A percentile compares a stretch with the other conserved stretches of the same genome.
These are phyloP conservation scores for Saccharomycopsis guyanensis DNA, from an alignment of 805 yeast genomes.

Conservation along the genomic window DNA sequence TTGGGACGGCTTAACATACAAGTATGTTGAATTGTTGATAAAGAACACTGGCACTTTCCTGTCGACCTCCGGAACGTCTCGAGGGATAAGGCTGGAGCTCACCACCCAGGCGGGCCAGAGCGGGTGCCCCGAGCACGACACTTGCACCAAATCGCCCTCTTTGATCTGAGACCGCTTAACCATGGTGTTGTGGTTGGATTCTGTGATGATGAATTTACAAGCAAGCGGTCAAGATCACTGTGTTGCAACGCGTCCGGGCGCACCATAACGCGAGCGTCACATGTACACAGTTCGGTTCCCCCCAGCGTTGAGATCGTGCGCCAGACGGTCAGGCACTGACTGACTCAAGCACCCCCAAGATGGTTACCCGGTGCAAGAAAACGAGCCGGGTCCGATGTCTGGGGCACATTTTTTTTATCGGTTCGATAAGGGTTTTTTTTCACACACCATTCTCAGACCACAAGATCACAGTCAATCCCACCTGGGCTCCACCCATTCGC, in stretches of 20 bases:
- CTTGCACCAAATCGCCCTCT: slow-evolving; percentile 16
- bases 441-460: background rate
- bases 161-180: slow-evolving; percentile 13
- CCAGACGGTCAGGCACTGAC: background rate
- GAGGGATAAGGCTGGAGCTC: slow-evolving; percentile 7
- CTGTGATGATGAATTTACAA: too few species aligned
- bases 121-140: slow-evolving; percentile 15
- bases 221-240: too few species aligned
- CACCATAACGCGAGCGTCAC: too few species aligned
- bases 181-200: slow-evolving; percentile 7
- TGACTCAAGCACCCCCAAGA: background rate
- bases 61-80: slow-evolving; percentile 2
- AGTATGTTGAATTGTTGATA: slow-evolving; percentile 16
- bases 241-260: too few species aligned
- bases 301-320: too few species aligned
- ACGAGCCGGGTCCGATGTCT: background rate
- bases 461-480: too few species aligned
- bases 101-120: slow-evolving; percentile 19
- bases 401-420: background rate
- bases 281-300: too few species aligned
- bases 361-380: background rate
- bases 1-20: slow-evolving; percentile 12
- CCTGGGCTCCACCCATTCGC: too few species aligned
- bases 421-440: background rate
- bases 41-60: slow-evolving; percentile 15